Evolutionary conservation across 495 filamentous ascomycete species (phyloP).

Genomic region (Aspergillus steynii): DNA sequence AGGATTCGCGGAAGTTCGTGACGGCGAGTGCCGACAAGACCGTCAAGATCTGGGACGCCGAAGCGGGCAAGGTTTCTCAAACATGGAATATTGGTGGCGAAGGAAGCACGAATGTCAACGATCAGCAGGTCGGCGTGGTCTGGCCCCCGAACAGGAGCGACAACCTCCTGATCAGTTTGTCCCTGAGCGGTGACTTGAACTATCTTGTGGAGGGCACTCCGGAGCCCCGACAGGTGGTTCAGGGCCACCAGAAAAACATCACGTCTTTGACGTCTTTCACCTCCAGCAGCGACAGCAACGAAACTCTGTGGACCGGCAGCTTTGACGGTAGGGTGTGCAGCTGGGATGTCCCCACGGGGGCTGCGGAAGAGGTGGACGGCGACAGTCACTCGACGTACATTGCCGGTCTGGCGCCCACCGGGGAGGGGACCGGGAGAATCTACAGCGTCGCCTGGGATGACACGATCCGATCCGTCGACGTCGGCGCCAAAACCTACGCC

Average conservation of each 20-base stretch:
- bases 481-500: constrained; percentile 57
- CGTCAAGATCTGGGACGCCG: constrained; percentile 70
- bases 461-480: constrained; percentile 76
- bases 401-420: constrained; percentile 65
- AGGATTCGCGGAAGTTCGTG: constrained; percentile 84
- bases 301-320: constrained; percentile 82
- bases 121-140: constrained; percentile 94
- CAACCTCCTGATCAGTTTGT: constrained; percentile 83
- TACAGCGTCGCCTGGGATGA: constrained; percentile 96
- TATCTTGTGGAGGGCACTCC: constrained; percentile 74
- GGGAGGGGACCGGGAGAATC: constrained; percentile 55
- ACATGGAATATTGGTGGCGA: constrained; percentile 89
- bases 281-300: constrained; percentile 32
- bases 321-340: constrained; percentile 83
- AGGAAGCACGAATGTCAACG: constrained; percentile 65
- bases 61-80: constrained; percentile 70
- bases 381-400: constrained; percentile 80
- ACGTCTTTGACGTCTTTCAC: constrained; percentile 66
- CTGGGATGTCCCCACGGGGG: constrained; percentile 74
- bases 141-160: constrained; percentile 86
- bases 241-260: constrained; percentile 93
- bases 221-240: constrained; percentile 67
- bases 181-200: constrained; percentile 84
- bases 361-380: constrained; percentile 69
- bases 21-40: constrained; percentile 94